Percentiles rank a stretch among this genome's conserved stretches.
Conservation (phyloP, 2,329 filamentous ascomycete species). For the Sclerotinia spermophila region DNA sequence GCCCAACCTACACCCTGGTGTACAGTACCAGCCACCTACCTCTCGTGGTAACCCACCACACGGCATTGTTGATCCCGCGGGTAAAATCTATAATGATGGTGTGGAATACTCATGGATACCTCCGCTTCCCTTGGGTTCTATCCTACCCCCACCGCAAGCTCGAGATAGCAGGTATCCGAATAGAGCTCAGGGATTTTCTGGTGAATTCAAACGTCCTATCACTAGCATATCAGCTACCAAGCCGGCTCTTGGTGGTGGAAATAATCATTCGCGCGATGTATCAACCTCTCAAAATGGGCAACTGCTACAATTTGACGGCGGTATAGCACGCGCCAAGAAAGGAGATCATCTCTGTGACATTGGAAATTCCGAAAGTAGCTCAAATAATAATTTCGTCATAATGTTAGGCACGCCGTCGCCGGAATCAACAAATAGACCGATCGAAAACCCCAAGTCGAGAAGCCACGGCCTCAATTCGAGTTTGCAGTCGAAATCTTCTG, state of each 20-base stretch:
- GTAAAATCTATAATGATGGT: background rate
- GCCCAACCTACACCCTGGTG: background rate
- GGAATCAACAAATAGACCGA: background rate
- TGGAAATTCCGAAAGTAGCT: too few species aligned
- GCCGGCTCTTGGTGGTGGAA: background rate
- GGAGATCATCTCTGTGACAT: background rate
- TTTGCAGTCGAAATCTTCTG: background rate
- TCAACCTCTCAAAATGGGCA: background rate
- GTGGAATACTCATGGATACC: background rate
- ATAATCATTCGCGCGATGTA: too few species aligned
- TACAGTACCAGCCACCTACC: too few species aligned
- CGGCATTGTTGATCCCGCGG: background rate
- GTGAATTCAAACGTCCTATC: background rate
- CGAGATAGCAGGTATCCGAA: background rate
- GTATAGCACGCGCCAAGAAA: background rate
- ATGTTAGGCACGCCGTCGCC: background rate
- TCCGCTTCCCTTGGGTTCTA: background rate
- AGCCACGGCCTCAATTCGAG: too few species aligned
- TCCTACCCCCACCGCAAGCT: background rate
- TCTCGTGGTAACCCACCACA: background rate
- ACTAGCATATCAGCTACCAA: background rate
- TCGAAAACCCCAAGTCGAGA: background rate
- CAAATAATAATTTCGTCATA: background rate
- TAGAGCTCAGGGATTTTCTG: background rate
- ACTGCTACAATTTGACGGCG: background rate